Conservation (phyloP, 331 rosid species). For the Rosa hybrid region DNA sequence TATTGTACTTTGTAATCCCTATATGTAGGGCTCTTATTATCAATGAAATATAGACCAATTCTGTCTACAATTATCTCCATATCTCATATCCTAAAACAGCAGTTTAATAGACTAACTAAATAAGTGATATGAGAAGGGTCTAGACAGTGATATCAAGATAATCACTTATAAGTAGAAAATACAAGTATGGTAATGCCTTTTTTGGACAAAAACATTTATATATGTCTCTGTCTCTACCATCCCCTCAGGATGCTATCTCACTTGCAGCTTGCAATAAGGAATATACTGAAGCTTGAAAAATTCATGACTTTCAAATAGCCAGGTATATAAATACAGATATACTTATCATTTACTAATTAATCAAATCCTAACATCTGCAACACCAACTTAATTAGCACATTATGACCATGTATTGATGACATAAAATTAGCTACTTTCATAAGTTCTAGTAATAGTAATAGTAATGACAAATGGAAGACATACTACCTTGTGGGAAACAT, state of each 20-base stretch:
- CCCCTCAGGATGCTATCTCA: constrained; percentile 73
- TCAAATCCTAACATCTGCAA: neutral
- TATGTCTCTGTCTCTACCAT: constrained; percentile 70
- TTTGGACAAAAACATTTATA: constrained; percentile 66
- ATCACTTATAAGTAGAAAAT: constrained; percentile 12
- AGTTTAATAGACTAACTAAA: neutral
- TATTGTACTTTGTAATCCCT: too few species aligned
- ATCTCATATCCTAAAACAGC: neutral
- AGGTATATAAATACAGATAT: constrained; percentile 7
- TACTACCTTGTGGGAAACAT: constrained; percentile 82
- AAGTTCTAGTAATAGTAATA: neutral
- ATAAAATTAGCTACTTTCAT: neutral
- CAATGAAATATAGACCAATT: too few species aligned
- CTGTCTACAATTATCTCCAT: too few species aligned
- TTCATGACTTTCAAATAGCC: constrained; percentile 26
- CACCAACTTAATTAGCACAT: too few species aligned
- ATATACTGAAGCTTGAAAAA: constrained; percentile 80
- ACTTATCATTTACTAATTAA: neutral
- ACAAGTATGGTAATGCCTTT: constrained; percentile 57
- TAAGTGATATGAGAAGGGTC: neutral
- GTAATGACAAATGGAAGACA: constrained; percentile 15
- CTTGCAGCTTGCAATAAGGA: constrained; percentile 89
- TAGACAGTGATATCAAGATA: neutral
- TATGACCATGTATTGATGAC: neutral
- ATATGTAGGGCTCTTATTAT: too few species aligned